Conservation (phyloP, 208 protist genomes). For the Trypanosoma cruzi region DNA sequence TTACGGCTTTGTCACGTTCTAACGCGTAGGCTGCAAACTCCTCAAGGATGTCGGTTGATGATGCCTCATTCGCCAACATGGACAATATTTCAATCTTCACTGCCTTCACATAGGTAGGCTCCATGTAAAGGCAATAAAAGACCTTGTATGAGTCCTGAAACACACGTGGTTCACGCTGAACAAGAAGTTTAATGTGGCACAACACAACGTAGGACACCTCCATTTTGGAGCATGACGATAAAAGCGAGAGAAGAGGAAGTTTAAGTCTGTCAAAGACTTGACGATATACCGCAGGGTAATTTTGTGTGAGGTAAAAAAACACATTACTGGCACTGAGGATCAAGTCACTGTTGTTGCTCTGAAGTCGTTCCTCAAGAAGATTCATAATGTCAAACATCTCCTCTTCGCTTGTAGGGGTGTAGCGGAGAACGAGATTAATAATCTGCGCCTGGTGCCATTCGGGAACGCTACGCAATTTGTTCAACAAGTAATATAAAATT, state of each 20-base stretch:
- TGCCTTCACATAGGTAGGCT: slow-evolving; percentile 83
- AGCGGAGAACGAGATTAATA: slow-evolving; percentile 64
- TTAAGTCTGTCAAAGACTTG: slow-evolving; percentile 81
- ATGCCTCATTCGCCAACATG: slow-evolving; percentile 44
- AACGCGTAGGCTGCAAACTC: slow-evolving; percentile 75
- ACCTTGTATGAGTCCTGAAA: slow-evolving; percentile 52
- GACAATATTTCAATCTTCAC: slow-evolving; percentile 88
- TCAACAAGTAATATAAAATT: slow-evolving; percentile 84
- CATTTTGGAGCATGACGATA: slow-evolving; percentile 43
- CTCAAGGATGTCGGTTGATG: slow-evolving; percentile 58
- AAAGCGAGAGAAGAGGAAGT: slow-evolving; percentile 81
- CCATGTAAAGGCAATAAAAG: slow-evolving; percentile 78
- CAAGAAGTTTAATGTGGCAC: slow-evolving; percentile 84
- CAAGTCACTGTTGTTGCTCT: slow-evolving; percentile 86
- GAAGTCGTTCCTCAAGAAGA: slow-evolving; percentile 90
- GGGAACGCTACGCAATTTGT: slow-evolving; percentile 72
- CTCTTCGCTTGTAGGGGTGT: slow-evolving; percentile 67
- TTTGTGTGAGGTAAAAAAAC: slow-evolving; percentile 91
- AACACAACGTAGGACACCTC: slow-evolving; percentile 79
- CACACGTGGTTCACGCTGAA: slow-evolving; percentile 52
- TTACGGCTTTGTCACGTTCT: slow-evolving; percentile 33
- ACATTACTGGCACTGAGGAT: slow-evolving; percentile 80
- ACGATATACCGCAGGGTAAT: slow-evolving; percentile 63
- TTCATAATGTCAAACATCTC: slow-evolving; percentile 95
- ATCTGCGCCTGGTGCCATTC: slow-evolving; percentile 90